phyloP scores from a whole-genome alignment of 768 basidiomycete species.

The Tricholoma terreum region DNA sequence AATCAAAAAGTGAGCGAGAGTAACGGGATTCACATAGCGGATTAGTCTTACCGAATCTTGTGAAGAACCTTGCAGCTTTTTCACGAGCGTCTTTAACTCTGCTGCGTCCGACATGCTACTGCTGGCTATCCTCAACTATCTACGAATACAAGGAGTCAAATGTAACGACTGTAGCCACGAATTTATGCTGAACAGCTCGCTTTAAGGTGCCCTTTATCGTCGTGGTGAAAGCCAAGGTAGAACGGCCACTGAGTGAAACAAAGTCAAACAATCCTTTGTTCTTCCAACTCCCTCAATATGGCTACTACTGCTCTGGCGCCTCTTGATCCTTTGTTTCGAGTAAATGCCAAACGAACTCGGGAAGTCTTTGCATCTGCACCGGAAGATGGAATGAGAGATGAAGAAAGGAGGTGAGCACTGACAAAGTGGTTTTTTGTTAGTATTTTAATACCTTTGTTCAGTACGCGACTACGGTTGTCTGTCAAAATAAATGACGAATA shows the following conservation, averaged over 20 bases:
- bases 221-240: constrained; percentile 13
- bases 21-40: constrained; percentile 36
- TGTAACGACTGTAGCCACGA: constrained; percentile 19
- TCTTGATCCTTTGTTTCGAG: constrained; percentile 60
- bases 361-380: constrained; percentile 66
- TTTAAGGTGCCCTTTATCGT: constrained; percentile 13
- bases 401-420: constrained; percentile 63
- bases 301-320: constrained; percentile 57
- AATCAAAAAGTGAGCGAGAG: constrained; percentile 27
- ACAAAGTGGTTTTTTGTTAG: background rate
- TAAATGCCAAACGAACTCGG: constrained; percentile 68
- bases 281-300: too few species aligned
- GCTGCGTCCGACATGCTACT: constrained; percentile 46
- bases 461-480: constrained; percentile 70
- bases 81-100: constrained; percentile 79
- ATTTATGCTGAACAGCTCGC: constrained; percentile 13
- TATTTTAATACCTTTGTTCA: constrained; percentile 21
- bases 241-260: constrained; percentile 15
- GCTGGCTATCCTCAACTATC: constrained; percentile 27
- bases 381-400: constrained; percentile 58
- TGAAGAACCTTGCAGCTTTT: constrained; percentile 67
- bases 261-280: constrained; percentile 21
- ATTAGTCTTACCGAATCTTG: constrained; percentile 51
- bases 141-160: constrained; percentile 30
- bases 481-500: constrained; percentile 92